A percentile compares a stretch with the other conserved stretches of the same genome.
phyloP scores from a whole-genome alignment of 805 yeast species.

The Ogataea methylovora region DNA sequence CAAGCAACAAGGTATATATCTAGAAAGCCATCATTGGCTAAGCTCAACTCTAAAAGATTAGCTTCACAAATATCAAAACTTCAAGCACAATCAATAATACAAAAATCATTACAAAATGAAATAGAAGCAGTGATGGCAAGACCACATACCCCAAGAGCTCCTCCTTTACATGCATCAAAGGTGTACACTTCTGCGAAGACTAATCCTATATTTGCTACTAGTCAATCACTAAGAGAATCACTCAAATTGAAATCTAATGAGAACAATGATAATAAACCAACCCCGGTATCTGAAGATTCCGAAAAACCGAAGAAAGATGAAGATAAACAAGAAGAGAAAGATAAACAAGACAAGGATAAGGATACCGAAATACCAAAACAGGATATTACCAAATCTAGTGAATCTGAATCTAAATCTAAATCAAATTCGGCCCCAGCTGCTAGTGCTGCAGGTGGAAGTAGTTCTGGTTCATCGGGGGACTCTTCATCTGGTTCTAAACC shows the following conservation, averaged over 20 bases:
- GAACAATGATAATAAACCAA: slow-evolving; percentile 2
- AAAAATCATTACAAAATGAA: slow-evolving; percentile 8
- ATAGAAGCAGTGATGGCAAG: slow-evolving; percentile 2
- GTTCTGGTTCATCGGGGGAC: slow-evolving; percentile 6
- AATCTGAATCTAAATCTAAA: slow-evolving; percentile 10
- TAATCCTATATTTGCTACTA: neutral
- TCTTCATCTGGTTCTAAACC: slow-evolving; percentile 13
- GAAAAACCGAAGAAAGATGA: slow-evolving; percentile 15
- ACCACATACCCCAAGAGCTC: slow-evolving; percentile 1
- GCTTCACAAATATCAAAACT: slow-evolving; percentile 8
- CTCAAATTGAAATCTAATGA: slow-evolving; percentile 1
- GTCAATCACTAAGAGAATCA: neutral
- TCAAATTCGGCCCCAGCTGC: slow-evolving; percentile 14
- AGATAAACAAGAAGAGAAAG: slow-evolving; percentile 16
- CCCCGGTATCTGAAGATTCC: slow-evolving; percentile 5
- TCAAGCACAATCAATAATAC: slow-evolving; percentile 7
- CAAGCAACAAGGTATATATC: too few species aligned
- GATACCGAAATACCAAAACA: slow-evolving; percentile 11
- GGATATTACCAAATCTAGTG: slow-evolving; percentile 5
- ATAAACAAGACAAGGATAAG: slow-evolving; percentile 18
- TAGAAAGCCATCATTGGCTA: too few species aligned
- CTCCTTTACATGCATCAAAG: neutral
- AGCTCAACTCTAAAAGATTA: slow-evolving; percentile 1
- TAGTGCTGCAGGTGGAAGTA: slow-evolving; percentile 21
- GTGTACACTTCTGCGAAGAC: neutral